Percentiles rank a stretch among this genome's conserved stretches.
These are phyloP conservation scores for Podospora bellae-mahoneyi DNA, from an alignment of 495 filamentous ascomycete species.

Conservation along the genomic window DNA sequence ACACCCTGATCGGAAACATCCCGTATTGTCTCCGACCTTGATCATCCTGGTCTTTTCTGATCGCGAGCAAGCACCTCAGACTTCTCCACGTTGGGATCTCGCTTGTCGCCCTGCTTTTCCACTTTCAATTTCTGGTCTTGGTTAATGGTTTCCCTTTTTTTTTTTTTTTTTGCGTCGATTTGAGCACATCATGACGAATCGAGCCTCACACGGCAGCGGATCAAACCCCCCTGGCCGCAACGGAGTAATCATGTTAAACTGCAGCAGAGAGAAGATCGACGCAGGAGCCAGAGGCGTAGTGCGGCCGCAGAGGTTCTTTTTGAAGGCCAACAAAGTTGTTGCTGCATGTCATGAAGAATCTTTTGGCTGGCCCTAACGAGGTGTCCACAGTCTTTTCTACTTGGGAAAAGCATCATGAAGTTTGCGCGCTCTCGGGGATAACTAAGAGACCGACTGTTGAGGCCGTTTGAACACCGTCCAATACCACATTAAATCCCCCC, in stretches of 20 bases:
- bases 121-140: neutral
- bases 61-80: neutral
- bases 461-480: slow-evolving; percentile 7
- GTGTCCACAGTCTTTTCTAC: slow-evolving; percentile 6
- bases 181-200: neutral
- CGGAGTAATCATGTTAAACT: neutral
- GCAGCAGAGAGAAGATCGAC: neutral
- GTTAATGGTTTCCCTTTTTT: no score
- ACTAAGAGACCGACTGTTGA: slow-evolving; percentile 37
- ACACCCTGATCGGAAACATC: neutral
- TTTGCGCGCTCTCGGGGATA: slow-evolving; percentile 35
- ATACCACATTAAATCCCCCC: neutral
- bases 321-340: neutral
- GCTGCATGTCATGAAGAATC: neutral
- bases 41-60: neutral
- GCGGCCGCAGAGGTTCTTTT: neutral
- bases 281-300: neutral
- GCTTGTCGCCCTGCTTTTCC: neutral
- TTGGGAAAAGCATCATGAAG: neutral
- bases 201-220: neutral
- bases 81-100: neutral
- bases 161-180: neutral
- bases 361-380: neutral
- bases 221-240: neutral
- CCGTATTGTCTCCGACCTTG: neutral